A percentile compares a stretch with the other conserved stretches of the same genome.
These are phyloP conservation scores for Xylariomycetidae sp. DNA, from an alignment of 2,329 filamentous ascomycete genomes.

Conservation along the genomic window DNA sequence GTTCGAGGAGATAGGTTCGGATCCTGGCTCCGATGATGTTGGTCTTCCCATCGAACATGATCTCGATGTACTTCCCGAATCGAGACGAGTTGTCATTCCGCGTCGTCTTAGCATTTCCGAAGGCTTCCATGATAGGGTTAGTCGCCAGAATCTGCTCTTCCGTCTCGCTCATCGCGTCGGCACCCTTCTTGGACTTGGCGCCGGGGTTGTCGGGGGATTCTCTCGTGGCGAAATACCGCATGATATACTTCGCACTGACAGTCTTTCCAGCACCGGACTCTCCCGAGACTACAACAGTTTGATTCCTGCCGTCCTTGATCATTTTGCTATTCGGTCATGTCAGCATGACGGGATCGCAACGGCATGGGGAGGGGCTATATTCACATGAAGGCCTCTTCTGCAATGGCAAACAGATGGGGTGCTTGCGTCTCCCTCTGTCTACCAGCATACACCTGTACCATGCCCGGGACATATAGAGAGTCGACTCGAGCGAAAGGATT, in stretches of 20 bases:
- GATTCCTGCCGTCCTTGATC: constrained; percentile 91
- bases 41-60: constrained; percentile 93
- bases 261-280: constrained; percentile 99
- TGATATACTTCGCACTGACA: constrained; percentile 99
- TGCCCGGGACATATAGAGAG: constrained; percentile 95
- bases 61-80: constrained; percentile 99
- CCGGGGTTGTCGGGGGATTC: constrained; percentile 86
- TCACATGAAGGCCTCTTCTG: constrained; percentile 96
- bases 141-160: constrained; percentile 98
- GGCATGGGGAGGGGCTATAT: constrained; percentile 27
- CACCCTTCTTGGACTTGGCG: constrained; percentile 68
- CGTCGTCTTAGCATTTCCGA: constrained; percentile 99
- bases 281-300: constrained; percentile 98
- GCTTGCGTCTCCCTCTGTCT: constrained; percentile 96
- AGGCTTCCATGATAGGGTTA: constrained; percentile 99
- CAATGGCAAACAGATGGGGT: constrained; percentile 96
- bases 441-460: constrained; percentile 99
- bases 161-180: constrained; percentile 88
- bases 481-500: constrained; percentile 98
- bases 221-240: constrained; percentile 98
- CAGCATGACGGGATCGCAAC: neutral
- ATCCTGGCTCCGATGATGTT: constrained; percentile 99
- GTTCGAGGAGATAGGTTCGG: constrained; percentile 89
- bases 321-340: constrained; percentile 68
- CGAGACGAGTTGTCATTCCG: constrained; percentile 98